Evolutionary conservation across 805 yeast genomes (phyloP).

Genomic region (Pichia thaimueangensis): DNA sequence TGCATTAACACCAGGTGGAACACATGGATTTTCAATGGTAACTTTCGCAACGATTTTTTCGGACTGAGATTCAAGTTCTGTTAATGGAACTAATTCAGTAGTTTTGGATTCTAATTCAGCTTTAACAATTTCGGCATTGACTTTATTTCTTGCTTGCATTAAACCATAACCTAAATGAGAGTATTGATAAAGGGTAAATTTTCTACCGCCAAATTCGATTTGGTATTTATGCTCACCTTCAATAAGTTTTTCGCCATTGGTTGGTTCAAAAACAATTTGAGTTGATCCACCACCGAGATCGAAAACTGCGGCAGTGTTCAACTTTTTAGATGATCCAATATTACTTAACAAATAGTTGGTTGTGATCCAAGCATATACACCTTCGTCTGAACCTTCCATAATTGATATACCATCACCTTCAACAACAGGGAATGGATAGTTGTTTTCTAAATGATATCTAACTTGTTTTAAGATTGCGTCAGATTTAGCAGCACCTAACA

Average conservation of each 20-base stretch:
- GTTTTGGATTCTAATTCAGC: slow-evolving; percentile 21
- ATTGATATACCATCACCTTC: slow-evolving; percentile 80
- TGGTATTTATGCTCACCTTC: slow-evolving; percentile 83
- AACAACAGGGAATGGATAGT: slow-evolving; percentile 91
- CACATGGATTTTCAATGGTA: slow-evolving; percentile 70
- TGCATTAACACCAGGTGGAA: slow-evolving; percentile 71
- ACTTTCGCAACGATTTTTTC: slow-evolving; percentile 36
- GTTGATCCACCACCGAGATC: slow-evolving; percentile 99
- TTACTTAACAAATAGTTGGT: slow-evolving; percentile 90
- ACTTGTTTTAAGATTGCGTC: slow-evolving; percentile 70
- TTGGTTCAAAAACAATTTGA: slow-evolving; percentile 96
- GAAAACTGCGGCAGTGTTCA: slow-evolving; percentile 92
- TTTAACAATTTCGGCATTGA: slow-evolving; percentile 58
- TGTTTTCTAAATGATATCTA: slow-evolving; percentile 60
- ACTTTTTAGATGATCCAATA: slow-evolving; percentile 71
- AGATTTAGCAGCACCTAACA: slow-evolving; percentile 73
- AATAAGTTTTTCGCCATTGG: slow-evolving; percentile 53
- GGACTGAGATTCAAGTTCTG: slow-evolving; percentile 29
- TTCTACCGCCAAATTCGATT: slow-evolving; percentile 72
- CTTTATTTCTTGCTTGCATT: slow-evolving; percentile 85
- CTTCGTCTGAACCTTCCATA: slow-evolving; percentile 96
- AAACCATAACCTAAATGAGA: slow-evolving; percentile 95
- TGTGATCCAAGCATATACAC: slow-evolving; percentile 98
- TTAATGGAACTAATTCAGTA: slow-evolving; percentile 24
- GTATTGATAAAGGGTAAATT: slow-evolving; percentile 81